A percentile compares a stretch with the other conserved stretches of the same genome.
phyloP scores from a whole-genome alignment of 1,139 yeast genomes.

The Tardiomyces depauwii region DNA sequence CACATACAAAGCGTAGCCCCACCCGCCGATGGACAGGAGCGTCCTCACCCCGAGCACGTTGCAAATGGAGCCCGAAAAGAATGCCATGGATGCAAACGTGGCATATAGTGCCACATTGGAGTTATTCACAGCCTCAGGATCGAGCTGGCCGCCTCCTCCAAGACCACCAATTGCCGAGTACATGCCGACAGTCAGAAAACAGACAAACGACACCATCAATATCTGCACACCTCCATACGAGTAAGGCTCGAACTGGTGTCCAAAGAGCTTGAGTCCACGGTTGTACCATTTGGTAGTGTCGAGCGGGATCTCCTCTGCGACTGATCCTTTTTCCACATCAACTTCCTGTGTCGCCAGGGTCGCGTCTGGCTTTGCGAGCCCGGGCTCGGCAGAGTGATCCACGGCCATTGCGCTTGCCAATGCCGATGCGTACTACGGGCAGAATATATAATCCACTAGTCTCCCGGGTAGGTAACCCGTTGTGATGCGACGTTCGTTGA shows the following conservation, averaged over 20 bases:
- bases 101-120: conserved; percentile 46
- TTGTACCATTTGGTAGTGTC: conserved; percentile 10
- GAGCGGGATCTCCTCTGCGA: background rate
- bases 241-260: conserved; percentile 9
- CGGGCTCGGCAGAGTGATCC: too few species aligned
- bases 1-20: conserved; percentile 46
- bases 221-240: conserved; percentile 17
- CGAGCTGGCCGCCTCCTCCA: conserved; percentile 39
- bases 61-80: conserved; percentile 50
- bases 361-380: too few species aligned
- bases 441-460: too few species aligned
- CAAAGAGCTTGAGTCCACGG: conserved; percentile 9
- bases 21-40: conserved; percentile 42
- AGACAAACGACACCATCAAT: conserved; percentile 18
- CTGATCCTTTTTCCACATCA: background rate
- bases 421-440: too few species aligned
- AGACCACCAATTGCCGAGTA: conserved; percentile 44
- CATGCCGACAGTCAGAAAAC: conserved; percentile 35
- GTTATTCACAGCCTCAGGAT: conserved; percentile 31
- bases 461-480: too few species aligned
- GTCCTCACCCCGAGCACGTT: conserved; percentile 41
- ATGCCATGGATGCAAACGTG: conserved; percentile 42
- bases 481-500: too few species aligned
- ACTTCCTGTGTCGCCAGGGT: background rate
- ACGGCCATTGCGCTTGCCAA: too few species aligned